Base-by-base conservation (phyloP, 495 filamentous ascomycete genomes). In the Hypoxylon crocopeplum region DNA sequence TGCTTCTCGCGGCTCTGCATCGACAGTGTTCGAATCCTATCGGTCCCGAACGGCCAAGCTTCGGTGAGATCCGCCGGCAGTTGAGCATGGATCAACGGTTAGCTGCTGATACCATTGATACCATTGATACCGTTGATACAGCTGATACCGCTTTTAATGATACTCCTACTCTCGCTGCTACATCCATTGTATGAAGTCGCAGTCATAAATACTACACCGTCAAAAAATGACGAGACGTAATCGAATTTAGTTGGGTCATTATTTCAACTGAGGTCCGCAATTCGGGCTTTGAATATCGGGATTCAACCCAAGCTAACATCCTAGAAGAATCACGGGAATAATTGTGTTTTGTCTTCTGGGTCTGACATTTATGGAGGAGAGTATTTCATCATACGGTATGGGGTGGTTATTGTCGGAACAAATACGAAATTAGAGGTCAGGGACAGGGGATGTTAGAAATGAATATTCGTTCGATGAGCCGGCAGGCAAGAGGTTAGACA, bases 41-140 rank as follows among this genome's bases (percentile, higher is more conserved):
- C 38, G 47, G 56, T 13, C 13, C n/a, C 25, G 46, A 44, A 37
- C 29, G 62, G 34, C 51, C 56, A 38, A 34, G 39, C 40, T 61
- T 60, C 45, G 25, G 41, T 21, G 56, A 66, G 62, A 66, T 66
- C 56, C 46, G 34, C 42, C 62, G 56, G 56, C 50, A 61, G 56
- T 66, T 56, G 56, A 47, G 39, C 38, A 60, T 59, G 45, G 45
- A 56, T 46, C 48, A 48, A 38, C 48, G 44, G 27, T 32, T 61
- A 15, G 48, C 16, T 21, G 47, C 48, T 53, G 37, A 24, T 39
- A 41, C 37, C 12, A 13, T 34, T 34, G 32, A 3, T 34, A 10
- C 8, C 12, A 10, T 13, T 34, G 12, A 5, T 29, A 29, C 25
- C 25, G 25, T 29, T 8, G 32, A 5, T 34, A 12, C 13, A 7